These are phyloP conservation scores for Atkinsonella texensis DNA, from an alignment of 2,329 filamentous ascomycete genomes.

Conservation along the genomic window DNA sequence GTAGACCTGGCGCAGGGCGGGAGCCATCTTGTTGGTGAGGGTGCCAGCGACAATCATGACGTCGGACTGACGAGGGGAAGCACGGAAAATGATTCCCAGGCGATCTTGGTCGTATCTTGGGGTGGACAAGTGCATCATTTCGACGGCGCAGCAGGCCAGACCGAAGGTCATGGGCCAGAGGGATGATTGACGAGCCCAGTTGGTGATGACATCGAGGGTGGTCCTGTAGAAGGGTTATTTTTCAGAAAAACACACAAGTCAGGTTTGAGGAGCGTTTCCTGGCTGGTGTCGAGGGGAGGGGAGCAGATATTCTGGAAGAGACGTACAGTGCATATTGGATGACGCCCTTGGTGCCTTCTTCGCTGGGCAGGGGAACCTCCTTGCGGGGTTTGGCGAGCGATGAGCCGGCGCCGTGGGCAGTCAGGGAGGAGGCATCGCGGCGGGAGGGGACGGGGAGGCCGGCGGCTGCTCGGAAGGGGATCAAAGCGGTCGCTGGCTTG, in stretches of 20 bases:
- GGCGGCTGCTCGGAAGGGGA: constrained; percentile 51
- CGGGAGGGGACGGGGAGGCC: constrained; percentile 55
- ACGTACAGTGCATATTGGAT: constrained; percentile 81
- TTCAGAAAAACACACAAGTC: too few species aligned
- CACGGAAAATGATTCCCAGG: constrained; percentile 81
- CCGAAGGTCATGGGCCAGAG: constrained; percentile 85
- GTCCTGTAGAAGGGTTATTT: constrained; percentile 37
- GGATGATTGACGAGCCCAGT: constrained; percentile 76
- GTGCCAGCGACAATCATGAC: constrained; percentile 92
- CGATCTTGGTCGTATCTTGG: constrained; percentile 84
- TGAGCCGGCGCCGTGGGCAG: constrained; percentile 40
- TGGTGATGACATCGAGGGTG: constrained; percentile 65
- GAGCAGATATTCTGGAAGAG: neutral
- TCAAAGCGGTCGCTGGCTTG: constrained; percentile 51
- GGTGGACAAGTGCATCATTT: constrained; percentile 88
- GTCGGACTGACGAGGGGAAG: constrained; percentile 76
- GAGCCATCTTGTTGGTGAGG: constrained; percentile 93
- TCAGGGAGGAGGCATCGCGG: constrained; percentile 47
- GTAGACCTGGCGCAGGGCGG: constrained; percentile 79
- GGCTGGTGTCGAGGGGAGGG: too few species aligned
- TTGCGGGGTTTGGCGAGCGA: constrained; percentile 45
- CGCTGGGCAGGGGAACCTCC: constrained; percentile 66
- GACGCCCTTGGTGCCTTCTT: constrained; percentile 67
- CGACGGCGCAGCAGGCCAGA: constrained; percentile 77
- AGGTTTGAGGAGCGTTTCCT: too few species aligned